Percentiles rank a stretch among this genome's conserved stretches.
Conservation (phyloP, 2,329 filamentous ascomycete genomes). For the Penicillium corylophilum region DNA sequence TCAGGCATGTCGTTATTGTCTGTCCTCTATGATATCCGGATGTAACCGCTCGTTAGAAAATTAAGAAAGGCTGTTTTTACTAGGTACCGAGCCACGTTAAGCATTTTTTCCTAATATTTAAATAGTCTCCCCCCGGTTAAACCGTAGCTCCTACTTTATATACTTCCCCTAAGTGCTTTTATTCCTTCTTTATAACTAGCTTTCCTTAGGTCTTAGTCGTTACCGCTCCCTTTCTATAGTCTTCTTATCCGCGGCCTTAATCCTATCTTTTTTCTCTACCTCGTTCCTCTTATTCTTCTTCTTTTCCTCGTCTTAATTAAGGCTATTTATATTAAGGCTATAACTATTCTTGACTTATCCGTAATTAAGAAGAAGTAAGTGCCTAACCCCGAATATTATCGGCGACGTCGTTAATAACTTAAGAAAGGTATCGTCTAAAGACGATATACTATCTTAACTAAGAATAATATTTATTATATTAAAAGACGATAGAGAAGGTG, state of each 20-base stretch:
- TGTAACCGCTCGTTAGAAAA: neutral
- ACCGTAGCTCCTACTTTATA: neutral
- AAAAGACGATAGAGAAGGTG: slow-evolving; percentile 4
- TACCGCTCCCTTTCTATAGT: slow-evolving; percentile 1
- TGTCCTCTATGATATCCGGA: no score
- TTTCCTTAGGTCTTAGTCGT: neutral
- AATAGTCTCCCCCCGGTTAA: slow-evolving; percentile 2
- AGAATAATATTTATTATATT: slow-evolving; percentile 6
- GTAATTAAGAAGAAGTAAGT: neutral
- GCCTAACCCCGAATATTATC: slow-evolving; percentile 4
- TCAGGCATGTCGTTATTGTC: neutral
- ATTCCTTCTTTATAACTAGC: neutral
- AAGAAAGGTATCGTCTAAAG: slow-evolving; percentile 7
- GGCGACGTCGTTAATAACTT: slow-evolving; percentile 1
- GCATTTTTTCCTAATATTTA: slow-evolving; percentile 1
- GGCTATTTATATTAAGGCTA: neutral
- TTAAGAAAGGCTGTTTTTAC: neutral
- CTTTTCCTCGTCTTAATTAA: neutral
- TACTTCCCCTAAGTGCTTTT: neutral
- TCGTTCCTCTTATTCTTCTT: neutral
- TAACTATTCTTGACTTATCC: slow-evolving; percentile 1
- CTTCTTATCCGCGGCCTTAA: neutral
- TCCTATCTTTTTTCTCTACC: neutral
- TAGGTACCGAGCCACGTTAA: neutral
- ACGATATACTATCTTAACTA: slow-evolving; percentile 5